Conservation (phyloP, 495 filamentous ascomycete genomes). For the Extremus antarcticus region DNA sequence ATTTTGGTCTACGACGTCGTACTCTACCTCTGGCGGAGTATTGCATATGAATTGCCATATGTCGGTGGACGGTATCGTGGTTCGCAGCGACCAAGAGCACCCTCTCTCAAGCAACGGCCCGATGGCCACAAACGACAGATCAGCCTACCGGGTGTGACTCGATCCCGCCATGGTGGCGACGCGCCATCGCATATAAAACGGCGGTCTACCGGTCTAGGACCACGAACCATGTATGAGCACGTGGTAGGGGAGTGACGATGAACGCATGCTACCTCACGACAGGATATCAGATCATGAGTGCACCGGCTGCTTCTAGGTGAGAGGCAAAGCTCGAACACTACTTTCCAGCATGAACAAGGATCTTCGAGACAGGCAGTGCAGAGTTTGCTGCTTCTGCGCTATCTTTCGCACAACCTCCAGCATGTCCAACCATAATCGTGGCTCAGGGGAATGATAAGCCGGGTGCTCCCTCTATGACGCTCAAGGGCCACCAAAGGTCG, state of each 20-base stretch:
- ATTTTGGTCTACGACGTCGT: constrained; percentile 57
- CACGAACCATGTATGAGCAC: background rate
- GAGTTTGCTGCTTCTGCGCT: background rate
- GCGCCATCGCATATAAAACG: background rate
- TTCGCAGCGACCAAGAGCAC: constrained; percentile 49
- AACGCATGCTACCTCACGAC: background rate
- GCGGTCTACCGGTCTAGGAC: background rate
- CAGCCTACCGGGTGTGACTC: constrained; percentile 1
- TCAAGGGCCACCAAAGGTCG: no score
- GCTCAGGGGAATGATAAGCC: no score
- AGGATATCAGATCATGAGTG: background rate
- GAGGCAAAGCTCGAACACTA: no score
- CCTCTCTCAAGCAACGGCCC: constrained; percentile 50
- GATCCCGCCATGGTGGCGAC: background rate
- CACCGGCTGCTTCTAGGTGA: no score
- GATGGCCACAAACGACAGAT: constrained; percentile 30
- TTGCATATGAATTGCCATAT: constrained; percentile 48
- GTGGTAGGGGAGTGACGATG: background rate
- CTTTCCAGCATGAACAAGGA: no score
- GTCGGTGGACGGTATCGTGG: constrained; percentile 56
- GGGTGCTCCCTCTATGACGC: no score
- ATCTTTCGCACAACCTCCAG: background rate
- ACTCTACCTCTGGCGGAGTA: constrained; percentile 51
- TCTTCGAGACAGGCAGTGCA: no score
- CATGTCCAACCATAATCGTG: background rate